Evolutionary conservation across 805 yeast species (phyloP), one percentile per base, ranked within the genome.

Genomic region (Pichia cephalocereana): DNA sequence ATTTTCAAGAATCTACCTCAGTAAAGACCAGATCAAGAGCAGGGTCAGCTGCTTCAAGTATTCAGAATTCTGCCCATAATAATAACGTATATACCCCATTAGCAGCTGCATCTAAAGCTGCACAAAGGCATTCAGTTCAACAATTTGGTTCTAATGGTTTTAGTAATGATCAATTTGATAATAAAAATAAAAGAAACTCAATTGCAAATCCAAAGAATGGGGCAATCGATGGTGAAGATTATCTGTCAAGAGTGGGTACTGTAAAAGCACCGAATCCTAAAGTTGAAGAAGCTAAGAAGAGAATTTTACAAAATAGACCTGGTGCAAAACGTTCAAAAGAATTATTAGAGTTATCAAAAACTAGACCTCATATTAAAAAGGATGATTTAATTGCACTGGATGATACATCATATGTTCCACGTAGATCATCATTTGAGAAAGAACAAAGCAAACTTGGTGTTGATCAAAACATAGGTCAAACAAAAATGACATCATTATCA

Each of bases 351-450:
- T 69, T 68, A 56, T 80, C 82, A 48, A 65, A 67, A 46, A 40
- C 58, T 2, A 54, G 55, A 39, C 45, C 53, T 7, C 52, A 41
- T n/a, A 41, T 50, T 6, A 45, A 51, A 19, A 42, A 49, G 14
- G 40, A 41, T 14, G 45, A 49, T 37, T 48, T 53, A 18, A 40
- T 48, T 28, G 42, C 46, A 12, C 36, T 44, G 11, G 44, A 54
- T 31, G 49, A 54, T 30, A 40, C 41, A 6, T 18, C 26, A 14
- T 57, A 40, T 12, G 43, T 38, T 14, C 37, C 37, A 34, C 65
- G 68, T 57, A 69, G 62, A 45, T 81, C 88, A 0, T 80, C 87
- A 38, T 82, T 77, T 58, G 80, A 42, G 60, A 15, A 15, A 72
- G 58, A 67, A 61, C 38, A 67, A 23, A 8, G 26, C 36, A 8